A percentile compares a stretch with the other conserved stretches of the same genome.
These are phyloP conservation scores for Penicillium paneum DNA, from an alignment of 2,329 filamentous ascomycete species.

Conservation along the genomic window DNA sequence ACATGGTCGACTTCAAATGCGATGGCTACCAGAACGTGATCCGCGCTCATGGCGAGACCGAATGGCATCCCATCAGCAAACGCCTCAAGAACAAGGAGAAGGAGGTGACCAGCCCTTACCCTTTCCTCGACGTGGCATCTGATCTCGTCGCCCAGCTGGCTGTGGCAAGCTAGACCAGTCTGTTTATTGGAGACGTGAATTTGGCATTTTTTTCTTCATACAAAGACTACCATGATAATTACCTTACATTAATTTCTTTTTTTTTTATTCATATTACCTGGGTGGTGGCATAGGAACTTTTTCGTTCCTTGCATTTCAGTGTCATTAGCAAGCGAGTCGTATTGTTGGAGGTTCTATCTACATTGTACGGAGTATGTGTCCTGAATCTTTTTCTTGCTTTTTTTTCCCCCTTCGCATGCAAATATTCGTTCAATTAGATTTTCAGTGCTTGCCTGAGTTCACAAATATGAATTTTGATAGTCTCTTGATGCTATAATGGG, in stretches of 20 bases:
- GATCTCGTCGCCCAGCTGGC: slow-evolving; percentile 90
- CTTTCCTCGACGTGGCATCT: slow-evolving; percentile 90
- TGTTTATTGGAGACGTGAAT: background rate
- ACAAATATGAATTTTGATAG: background rate
- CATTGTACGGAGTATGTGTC: slow-evolving; percentile 12
- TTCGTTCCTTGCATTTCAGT: slow-evolving; percentile 16
- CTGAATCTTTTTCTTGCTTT: background rate
- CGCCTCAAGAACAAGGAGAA: slow-evolving; percentile 71
- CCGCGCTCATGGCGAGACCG: slow-evolving; percentile 46
- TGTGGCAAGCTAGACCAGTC: slow-evolving; percentile 60
- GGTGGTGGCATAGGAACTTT: slow-evolving; percentile 14
- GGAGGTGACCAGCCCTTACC: slow-evolving; percentile 90
- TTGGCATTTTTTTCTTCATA: background rate
- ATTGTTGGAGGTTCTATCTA: slow-evolving; percentile 10
- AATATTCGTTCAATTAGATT: slow-evolving; percentile 1
- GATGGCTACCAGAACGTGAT: slow-evolving; percentile 92
- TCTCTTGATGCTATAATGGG: background rate
- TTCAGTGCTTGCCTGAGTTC: background rate
- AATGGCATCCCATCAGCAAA: slow-evolving; percentile 50
- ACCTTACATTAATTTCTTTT: slow-evolving; percentile 2
- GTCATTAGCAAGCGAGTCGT: slow-evolving; percentile 17
- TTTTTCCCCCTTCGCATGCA: background rate
- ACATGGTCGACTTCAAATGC: slow-evolving; percentile 97
- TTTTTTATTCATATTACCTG: slow-evolving; percentile 7
- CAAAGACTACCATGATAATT: slow-evolving; percentile 11